phyloP scores from a whole-genome alignment of 1,284 basidiomycete genomes.

The Trametes hirsuta region DNA sequence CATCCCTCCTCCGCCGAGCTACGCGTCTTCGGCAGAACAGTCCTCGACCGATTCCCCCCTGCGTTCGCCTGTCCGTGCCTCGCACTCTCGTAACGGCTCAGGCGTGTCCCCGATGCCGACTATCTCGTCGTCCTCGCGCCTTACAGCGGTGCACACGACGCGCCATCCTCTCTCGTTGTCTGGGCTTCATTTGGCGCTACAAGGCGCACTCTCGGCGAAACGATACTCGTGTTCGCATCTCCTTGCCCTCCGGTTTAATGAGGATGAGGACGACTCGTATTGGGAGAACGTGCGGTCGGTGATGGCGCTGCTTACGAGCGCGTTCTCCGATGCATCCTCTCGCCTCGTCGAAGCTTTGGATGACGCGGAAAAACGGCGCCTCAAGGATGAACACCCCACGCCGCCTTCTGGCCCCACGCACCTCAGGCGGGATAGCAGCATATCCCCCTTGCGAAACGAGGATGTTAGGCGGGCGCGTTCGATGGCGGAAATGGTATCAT shows the following conservation, averaged over 20 bases:
- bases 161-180: conserved; percentile 69
- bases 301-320: conserved; percentile 65
- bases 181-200: conserved; percentile 59
- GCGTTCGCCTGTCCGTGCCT: conserved; percentile 12
- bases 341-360: conserved; percentile 64
- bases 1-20: conserved; percentile 35
- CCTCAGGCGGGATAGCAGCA: conserved; percentile 15
- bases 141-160: conserved; percentile 60
- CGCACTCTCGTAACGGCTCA: conserved; percentile 16
- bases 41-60: conserved; percentile 18
- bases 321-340: conserved; percentile 64
- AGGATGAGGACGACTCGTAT: conserved; percentile 61
- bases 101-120: conserved; percentile 25
- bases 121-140: conserved; percentile 40
- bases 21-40: conserved; percentile 21
- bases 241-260: conserved; percentile 69
- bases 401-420: conserved; percentile 32
- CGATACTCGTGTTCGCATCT: conserved; percentile 78
- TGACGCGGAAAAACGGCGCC: conserved; percentile 51
- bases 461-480: conserved; percentile 14
- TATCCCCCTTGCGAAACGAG: conserved; percentile 10
- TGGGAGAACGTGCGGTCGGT: conserved; percentile 82
- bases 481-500: conserved; percentile 46
- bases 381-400: conserved; percentile 52
- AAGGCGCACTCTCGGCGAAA: conserved; percentile 66